Percentiles rank a stretch among this genome's conserved stretches.
Conservation (phyloP, 306 rosid species). For the Prunus salicina region DNA sequence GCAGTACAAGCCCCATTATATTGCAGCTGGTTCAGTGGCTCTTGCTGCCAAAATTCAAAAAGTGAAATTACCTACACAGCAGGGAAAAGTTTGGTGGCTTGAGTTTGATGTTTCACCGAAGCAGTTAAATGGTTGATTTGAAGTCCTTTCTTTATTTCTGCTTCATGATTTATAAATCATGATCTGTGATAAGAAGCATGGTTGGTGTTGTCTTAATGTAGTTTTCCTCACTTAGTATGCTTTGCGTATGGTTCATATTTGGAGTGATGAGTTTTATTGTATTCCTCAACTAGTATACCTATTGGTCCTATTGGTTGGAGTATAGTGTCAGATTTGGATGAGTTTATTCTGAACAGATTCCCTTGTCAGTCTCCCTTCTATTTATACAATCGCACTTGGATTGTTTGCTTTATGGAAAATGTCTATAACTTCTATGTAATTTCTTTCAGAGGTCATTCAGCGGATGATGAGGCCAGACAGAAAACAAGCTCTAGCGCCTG, state of each 20-base stretch:
- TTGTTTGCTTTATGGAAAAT: neutral
- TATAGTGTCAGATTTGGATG: neutral
- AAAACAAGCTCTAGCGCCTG: conserved; percentile 21
- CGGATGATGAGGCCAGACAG: conserved; percentile 37
- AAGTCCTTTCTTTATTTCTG: neutral
- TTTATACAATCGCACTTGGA: neutral
- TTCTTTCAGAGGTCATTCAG: conserved; percentile 42
- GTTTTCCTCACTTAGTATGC: neutral
- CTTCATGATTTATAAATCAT: neutral
- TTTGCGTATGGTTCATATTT: neutral
- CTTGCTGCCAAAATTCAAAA: conserved; percentile 51
- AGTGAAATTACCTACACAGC: conserved; percentile 41
- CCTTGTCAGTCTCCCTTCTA: neutral
- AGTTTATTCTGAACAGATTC: neutral
- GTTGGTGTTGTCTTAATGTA: neutral
- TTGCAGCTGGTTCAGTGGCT: conserved; percentile 50
- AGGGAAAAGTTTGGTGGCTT: conserved; percentile 48
- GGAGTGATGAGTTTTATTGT: neutral
- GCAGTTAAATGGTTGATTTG: conserved; percentile 39
- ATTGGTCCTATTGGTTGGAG: neutral
- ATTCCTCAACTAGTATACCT: neutral
- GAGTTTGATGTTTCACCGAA: conserved; percentile 48
- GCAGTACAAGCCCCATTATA: conserved; percentile 48
- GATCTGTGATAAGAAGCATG: neutral
- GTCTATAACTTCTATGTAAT: neutral